Evolutionary conservation across 2,329 filamentous ascomycete genomes (phyloP).

Genomic region (Colletotrichum truncatum): DNA sequence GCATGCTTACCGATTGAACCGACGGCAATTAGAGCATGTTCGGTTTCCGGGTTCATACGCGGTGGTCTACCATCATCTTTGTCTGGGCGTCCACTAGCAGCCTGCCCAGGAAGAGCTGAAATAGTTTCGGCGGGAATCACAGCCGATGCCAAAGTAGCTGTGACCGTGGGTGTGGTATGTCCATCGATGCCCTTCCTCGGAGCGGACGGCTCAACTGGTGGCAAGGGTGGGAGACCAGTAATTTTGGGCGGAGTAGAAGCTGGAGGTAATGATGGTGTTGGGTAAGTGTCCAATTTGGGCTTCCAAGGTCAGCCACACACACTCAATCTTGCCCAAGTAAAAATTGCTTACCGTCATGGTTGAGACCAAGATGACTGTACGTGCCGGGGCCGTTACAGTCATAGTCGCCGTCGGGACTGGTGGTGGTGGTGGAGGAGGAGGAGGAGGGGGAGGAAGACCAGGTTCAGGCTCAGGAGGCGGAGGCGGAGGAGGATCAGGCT

Average conservation of each 20-base stretch:
- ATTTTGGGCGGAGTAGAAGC: not conserved
- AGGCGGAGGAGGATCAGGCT: constrained; percentile 2
- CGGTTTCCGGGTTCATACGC: constrained; percentile 37
- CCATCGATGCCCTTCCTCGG: constrained; percentile 24
- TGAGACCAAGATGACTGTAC: constrained; percentile 16
- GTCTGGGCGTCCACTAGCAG: not conserved
- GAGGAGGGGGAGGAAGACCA: constrained; percentile 4
- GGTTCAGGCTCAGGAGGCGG: not conserved
- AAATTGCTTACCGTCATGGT: constrained; percentile 16
- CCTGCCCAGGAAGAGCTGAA: constrained; percentile 21
- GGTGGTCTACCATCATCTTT: constrained; percentile 19
- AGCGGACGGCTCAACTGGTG: constrained; percentile 20
- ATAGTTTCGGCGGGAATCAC: constrained; percentile 16
- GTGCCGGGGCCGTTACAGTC: constrained; percentile 19
- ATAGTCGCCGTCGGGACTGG: constrained; percentile 11
- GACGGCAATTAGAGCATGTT: constrained; percentile 44
- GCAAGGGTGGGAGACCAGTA: constrained; percentile 11
- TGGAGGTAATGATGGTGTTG: not conserved
- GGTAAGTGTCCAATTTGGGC: not conserved
- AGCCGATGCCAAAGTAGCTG: constrained; percentile 24
- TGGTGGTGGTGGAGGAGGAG: constrained; percentile 5
- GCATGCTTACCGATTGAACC: constrained; percentile 43
- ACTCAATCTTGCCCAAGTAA: fast-evolving
- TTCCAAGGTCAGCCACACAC: not conserved
- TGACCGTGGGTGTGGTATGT: constrained; percentile 13